Conservation (phyloP, 805 yeast genomes). For the Lipomyces sp. region DNA sequence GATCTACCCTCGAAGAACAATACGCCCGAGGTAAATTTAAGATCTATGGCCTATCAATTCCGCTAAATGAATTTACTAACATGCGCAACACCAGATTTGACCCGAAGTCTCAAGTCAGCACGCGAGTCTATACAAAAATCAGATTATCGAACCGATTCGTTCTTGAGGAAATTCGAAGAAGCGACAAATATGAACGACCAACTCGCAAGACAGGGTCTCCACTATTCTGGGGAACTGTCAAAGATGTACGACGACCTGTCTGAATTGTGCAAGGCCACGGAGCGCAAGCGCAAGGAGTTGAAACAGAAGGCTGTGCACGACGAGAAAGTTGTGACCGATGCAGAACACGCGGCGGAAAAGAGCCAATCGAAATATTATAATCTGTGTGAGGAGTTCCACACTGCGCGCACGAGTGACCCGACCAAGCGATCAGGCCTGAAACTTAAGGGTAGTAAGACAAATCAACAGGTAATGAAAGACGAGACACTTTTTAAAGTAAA, state of each 20-base stretch:
- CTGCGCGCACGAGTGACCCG: slow-evolving; percentile 79
- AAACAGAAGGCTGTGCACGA: slow-evolving; percentile 82
- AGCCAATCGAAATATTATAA: slow-evolving; percentile 79
- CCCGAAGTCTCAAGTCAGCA: background rate
- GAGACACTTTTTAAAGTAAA: background rate
- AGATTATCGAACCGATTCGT: slow-evolving; percentile 64
- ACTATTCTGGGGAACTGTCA: slow-evolving; percentile 74
- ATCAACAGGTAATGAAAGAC: slow-evolving; percentile 56
- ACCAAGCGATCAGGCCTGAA: slow-evolving; percentile 79
- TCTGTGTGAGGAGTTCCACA: slow-evolving; percentile 84
- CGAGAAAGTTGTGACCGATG: slow-evolving; percentile 84
- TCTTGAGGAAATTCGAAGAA: slow-evolving; percentile 66
- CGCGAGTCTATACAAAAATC: slow-evolving; percentile 55
- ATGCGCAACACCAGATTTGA: background rate
- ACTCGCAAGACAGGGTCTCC: slow-evolving; percentile 65
- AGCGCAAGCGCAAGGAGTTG: slow-evolving; percentile 70
- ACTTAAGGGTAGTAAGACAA: slow-evolving; percentile 69
- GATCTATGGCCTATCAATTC: slow-evolving; percentile 9
- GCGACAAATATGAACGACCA: slow-evolving; percentile 80
- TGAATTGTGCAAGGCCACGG: slow-evolving; percentile 70
- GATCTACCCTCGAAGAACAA: slow-evolving; percentile 77
- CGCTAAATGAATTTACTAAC: background rate
- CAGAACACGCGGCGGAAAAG: slow-evolving; percentile 84
- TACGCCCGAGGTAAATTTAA: slow-evolving; percentile 46
- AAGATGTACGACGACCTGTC: slow-evolving; percentile 84